These are phyloP conservation scores for Ormosia emarginata DNA, from an alignment of 306 rosid genomes.

Conservation along the genomic window DNA sequence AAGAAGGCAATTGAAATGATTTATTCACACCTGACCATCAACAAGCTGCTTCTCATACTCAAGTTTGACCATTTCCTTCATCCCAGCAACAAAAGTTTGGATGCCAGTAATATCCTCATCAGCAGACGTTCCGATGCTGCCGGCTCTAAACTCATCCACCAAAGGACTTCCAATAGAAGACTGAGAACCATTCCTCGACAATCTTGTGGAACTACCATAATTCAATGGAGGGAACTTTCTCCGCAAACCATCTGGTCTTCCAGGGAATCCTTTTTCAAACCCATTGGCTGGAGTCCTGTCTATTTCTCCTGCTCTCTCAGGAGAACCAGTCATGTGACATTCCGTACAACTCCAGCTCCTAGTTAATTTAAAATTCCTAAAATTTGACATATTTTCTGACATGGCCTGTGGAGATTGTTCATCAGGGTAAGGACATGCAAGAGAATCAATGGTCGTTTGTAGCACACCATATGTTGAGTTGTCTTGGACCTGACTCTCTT, in stretches of 20 bases:
- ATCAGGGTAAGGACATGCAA: constrained; percentile 36
- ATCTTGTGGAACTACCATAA: constrained; percentile 38
- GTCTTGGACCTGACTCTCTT: constrained; percentile 38
- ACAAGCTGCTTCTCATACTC: constrained; percentile 72
- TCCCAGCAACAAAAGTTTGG: constrained; percentile 83
- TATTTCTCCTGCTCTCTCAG: constrained; percentile 41
- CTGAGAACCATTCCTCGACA: constrained; percentile 66
- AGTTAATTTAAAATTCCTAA: constrained; percentile 47
- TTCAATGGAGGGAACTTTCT: constrained; percentile 51
- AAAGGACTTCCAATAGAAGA: constrained; percentile 82
- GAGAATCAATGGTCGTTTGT: constrained; percentile 39
- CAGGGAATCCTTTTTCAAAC: constrained; percentile 65
- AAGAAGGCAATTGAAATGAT: neutral
- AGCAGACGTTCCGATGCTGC: constrained; percentile 49
- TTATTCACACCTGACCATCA: constrained; percentile 66
- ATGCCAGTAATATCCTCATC: constrained; percentile 79
- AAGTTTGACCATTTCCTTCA: constrained; percentile 84
- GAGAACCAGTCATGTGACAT: constrained; percentile 50
- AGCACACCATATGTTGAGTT: constrained; percentile 36
- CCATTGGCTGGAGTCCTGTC: constrained; percentile 71
- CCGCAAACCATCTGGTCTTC: constrained; percentile 76
- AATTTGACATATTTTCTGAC: constrained; percentile 38
- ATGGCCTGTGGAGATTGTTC: constrained; percentile 34
- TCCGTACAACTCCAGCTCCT: constrained; percentile 88
- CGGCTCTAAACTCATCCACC: constrained; percentile 42